These are phyloP conservation scores for Collybia sp. DNA, from an alignment of 768 basidiomycete species.

Conservation along the genomic window DNA sequence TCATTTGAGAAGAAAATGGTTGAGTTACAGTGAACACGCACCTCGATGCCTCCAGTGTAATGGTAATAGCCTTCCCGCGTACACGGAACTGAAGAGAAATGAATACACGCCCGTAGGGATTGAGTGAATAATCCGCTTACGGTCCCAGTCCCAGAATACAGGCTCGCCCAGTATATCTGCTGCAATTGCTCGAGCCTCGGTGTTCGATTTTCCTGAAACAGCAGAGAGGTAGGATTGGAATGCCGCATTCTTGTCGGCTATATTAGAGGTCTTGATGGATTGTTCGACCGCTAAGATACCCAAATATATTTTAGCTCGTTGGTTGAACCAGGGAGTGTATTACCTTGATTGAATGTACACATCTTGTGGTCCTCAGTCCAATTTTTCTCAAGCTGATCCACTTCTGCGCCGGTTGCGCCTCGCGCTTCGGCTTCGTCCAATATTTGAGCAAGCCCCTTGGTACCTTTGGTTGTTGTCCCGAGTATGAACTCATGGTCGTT, in stretches of 20 bases:
- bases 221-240: conserved; percentile 56
- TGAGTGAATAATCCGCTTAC: conserved; percentile 35
- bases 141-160: conserved; percentile 88
- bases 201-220: conserved; percentile 62
- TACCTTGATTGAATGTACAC: conserved; percentile 84
- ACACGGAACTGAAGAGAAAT: conserved; percentile 54
- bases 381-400: conserved; percentile 68
- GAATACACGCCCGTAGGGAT: no score
- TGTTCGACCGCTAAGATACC: conserved; percentile 49
- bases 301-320: conserved; percentile 1
- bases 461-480: conserved; percentile 48
- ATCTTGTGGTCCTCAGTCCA: conserved; percentile 70
- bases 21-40: conserved; percentile 13
- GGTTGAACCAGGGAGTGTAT: conserved; percentile 9
- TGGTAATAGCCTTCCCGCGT: conserved; percentile 93
- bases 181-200: conserved; percentile 70
- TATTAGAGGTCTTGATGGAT: conserved; percentile 45
- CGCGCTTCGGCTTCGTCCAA: conserved; percentile 62
- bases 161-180: conserved; percentile 63
- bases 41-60: conserved; percentile 75
- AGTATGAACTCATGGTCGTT: conserved; percentile 77
- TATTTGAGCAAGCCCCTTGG: conserved; percentile 60
- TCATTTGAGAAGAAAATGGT: conserved; percentile 1
- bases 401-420: conserved; percentile 61
- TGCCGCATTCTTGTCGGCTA: conserved; percentile 50